Conservation (phyloP, 2,329 filamentous ascomycete species). For the Epichloe glyceriae region DNA sequence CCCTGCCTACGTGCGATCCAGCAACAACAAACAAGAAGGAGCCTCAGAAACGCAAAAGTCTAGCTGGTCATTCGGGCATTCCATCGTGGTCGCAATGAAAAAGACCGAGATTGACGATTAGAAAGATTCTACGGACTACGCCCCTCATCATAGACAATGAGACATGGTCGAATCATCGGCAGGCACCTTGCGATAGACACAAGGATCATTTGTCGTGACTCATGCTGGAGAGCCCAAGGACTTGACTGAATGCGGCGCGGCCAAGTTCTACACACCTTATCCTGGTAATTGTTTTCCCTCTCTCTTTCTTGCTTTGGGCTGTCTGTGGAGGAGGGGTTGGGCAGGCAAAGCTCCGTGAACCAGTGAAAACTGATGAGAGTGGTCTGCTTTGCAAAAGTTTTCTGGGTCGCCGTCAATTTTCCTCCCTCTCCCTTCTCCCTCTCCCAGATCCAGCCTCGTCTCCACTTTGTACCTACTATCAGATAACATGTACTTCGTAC, state of each 20-base stretch:
- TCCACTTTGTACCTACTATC: constrained; percentile 15
- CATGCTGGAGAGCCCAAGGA: background rate
- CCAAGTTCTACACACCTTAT: background rate
- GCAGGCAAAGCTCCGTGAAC: constrained; percentile 11
- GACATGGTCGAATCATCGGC: too few relatives aligned
- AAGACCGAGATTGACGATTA: too few relatives aligned
- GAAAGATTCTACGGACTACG: too few relatives aligned
- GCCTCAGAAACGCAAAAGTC: background rate
- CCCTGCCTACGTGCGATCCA: too few relatives aligned
- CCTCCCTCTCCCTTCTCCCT: constrained; percentile 3
- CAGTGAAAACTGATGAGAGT: constrained; percentile 1
- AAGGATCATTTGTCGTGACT: background rate
- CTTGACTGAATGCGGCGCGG: background rate
- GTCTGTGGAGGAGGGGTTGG: constrained; percentile 12
- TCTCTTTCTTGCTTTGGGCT: constrained; percentile 11
- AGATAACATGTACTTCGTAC: constrained; percentile 19
- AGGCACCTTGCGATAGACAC: too few relatives aligned
- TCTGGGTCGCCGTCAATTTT: constrained; percentile 15
- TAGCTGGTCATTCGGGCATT: too few relatives aligned
- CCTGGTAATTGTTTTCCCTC: background rate
- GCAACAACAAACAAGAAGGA: background rate
- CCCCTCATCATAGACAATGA: too few relatives aligned
- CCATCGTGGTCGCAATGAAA: too few relatives aligned
- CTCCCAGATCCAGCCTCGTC: constrained; percentile 1
- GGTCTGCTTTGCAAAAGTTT: constrained; percentile 7